Conservation (phyloP, 1,139 yeast genomes). For the Pichia sp. region DNA sequence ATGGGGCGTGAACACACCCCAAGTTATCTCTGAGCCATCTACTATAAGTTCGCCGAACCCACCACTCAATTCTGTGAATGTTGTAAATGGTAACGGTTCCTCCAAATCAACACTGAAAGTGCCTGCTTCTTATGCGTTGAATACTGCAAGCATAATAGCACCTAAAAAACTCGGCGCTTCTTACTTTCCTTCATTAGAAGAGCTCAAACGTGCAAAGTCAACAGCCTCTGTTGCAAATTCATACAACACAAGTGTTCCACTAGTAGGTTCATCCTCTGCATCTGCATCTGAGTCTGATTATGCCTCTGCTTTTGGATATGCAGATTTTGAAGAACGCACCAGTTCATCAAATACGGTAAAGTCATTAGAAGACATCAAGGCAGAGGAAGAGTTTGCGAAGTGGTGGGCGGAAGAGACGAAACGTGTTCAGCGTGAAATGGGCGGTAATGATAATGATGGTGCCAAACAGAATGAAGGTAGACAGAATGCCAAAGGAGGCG, state of each 20-base stretch:
- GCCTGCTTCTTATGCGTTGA: no score
- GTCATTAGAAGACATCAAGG: constrained; percentile 62
- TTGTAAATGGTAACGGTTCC: background rate
- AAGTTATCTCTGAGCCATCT: constrained; percentile 6
- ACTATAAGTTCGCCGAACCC: no score
- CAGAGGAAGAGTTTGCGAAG: constrained; percentile 69
- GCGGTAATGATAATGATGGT: constrained; percentile 19
- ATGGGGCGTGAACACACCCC: constrained; percentile 12
- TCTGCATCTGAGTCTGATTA: no score
- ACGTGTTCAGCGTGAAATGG: constrained; percentile 44
- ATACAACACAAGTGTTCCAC: background rate
- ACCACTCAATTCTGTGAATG: background rate
- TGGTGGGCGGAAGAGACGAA: constrained; percentile 79
- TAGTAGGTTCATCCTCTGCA: no score
- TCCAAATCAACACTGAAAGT: no score
- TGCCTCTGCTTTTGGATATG: no score
- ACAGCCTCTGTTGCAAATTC: no score
- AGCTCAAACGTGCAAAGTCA: constrained; percentile 9
- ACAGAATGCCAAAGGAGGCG: constrained; percentile 1
- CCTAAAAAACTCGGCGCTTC: constrained; percentile 14
- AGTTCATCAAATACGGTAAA: background rate
- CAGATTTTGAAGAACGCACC: background rate
- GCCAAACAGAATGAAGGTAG: background rate
- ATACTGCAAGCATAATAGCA: constrained; percentile 13
- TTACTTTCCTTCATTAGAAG: constrained; percentile 15